These are phyloP conservation scores for Eucalyptus grandis DNA, from an alignment of 345 rosid species.

Conservation along the genomic window DNA sequence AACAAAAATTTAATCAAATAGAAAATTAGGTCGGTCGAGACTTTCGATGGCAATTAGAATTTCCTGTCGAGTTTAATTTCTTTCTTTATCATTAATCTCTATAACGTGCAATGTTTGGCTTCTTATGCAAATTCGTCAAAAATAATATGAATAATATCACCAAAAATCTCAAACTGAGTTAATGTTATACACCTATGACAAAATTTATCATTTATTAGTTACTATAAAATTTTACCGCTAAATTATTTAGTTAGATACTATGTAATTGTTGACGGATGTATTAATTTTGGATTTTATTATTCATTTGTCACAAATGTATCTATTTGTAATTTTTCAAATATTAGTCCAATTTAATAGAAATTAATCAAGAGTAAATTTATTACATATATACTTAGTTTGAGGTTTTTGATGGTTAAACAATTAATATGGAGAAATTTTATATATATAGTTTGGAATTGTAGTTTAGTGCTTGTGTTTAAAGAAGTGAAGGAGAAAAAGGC, in stretches of 20 bases:
- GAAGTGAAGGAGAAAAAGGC: not conserved
- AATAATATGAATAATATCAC: no score
- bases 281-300: rapidly evolving
- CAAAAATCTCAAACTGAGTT: no score
- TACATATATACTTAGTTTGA: no score
- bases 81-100: not conserved
- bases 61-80: not conserved
- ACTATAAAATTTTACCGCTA: rapidly evolving
- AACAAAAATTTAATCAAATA: not conserved
- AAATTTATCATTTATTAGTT: no score
- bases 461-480: not conserved
- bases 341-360: no score
- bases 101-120: not conserved
- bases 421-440: no score
- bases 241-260: no score
- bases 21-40: conserved; percentile 1
- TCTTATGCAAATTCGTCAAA: not conserved
- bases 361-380: no score
- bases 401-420: no score
- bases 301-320: no score
- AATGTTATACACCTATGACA: rapidly evolving
- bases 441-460: not conserved
- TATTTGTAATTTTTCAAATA: no score
- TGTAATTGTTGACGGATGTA: no score
- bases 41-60: not conserved